These are phyloP conservation scores for Sclerotinia nivalis DNA, from an alignment of 2,329 filamentous ascomycete species.

Conservation along the genomic window DNA sequence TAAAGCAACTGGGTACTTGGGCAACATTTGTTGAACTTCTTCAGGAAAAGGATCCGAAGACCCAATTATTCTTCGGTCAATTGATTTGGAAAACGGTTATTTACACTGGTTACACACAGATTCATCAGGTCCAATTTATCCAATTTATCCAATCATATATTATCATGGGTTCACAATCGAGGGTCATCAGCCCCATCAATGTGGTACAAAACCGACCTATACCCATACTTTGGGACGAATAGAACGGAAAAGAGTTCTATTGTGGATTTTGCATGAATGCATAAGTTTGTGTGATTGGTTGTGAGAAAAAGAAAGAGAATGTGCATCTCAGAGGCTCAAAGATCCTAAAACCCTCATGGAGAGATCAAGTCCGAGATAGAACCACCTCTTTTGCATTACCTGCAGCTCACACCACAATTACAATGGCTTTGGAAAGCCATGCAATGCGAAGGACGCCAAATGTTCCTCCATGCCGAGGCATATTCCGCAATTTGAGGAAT, in stretches of 20 bases:
- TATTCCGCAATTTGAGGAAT: neutral
- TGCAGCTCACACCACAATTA: neutral
- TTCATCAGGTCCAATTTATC: neutral
- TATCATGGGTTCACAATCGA: neutral
- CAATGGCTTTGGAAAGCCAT: neutral
- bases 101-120: neutral
- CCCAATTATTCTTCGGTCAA: neutral
- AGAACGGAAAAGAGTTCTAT: neutral
- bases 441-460: neutral
- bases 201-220: neutral
- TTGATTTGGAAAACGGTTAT: neutral
- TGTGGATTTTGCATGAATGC: neutral
- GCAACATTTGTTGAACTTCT: neutral
- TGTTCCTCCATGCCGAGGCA: conserved; percentile 5
- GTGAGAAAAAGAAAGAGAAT: neutral
- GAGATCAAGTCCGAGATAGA: neutral
- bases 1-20: neutral
- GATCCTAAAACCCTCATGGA: neutral
- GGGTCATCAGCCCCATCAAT: neutral
- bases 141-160: neutral
- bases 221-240: neutral
- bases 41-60: neutral
- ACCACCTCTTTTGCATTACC: neutral
- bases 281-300: neutral
- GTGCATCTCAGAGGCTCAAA: neutral